Base-by-base conservation (phyloP, 306 rosid genomes). In the Sophora flavescens region DNA sequence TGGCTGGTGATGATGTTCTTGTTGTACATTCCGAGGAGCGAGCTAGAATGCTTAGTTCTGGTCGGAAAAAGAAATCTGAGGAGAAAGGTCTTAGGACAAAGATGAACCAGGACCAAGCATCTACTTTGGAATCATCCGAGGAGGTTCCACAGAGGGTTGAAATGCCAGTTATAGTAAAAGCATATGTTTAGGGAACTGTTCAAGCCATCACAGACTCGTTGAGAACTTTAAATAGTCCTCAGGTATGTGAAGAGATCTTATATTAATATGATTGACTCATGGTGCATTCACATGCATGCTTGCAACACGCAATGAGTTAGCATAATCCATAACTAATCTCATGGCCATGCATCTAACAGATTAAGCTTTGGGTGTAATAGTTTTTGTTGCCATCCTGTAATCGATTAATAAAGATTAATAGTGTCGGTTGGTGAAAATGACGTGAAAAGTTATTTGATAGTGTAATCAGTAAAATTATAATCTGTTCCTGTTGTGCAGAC, bases 191-290 rank as follows among this genome's bases (percentile, higher is more conserved):
- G 92, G 99, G 99, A 58, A 90, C 97, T 9, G 97, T 92, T 72
- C 97, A 95, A 83, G 99, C 97, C n/a, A 92, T 95, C 74, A 87
- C 97, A 33, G 99, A 95, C 78, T 93, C 97, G 57, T 85, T 95
- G 84, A 83, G 64, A 84, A 88, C 92, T 82, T 81, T 92, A 79
- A 92, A 92, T 72, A 95, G 93, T 88, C 88, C 96, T 78, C 97
- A 95, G 96, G 98, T 94, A 74, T 74, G 78, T 63, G 47, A 35
- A 72, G 62, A 32, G 68, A 80, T 74, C 39, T 30, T 63, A 63
- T 63, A 9, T 12, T 22, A 10, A 35, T 65, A 61, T 36, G 22
- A 64, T 81, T 5, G 42, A 22, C 76, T 62, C 57, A 33, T 72
- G 62, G 39, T 60, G 35, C 61, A 48, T 28, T 26, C 57, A 26